phyloP scores from a whole-genome alignment of 352 stramenopile species.

The Phytophthora pini region DNA sequence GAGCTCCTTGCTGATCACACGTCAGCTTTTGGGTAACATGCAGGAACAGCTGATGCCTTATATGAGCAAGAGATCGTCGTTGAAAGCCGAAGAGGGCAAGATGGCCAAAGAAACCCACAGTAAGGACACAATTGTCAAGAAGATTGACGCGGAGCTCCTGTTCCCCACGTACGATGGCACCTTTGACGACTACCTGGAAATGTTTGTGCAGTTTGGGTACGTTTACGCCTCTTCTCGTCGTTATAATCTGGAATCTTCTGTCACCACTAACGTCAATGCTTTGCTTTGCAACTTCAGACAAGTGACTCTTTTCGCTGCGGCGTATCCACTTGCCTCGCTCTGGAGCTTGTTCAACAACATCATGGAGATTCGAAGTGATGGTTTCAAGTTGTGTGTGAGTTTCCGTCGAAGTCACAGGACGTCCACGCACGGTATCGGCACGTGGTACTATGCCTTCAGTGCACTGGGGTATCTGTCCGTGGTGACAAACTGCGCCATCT shows the following conservation, averaged over 20 bases:
- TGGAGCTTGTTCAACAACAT: conserved; percentile 95
- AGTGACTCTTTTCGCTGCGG: conserved; percentile 94
- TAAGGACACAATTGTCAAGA: conserved; percentile 58
- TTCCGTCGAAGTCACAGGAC: conserved; percentile 77
- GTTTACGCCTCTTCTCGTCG: conserved; percentile 20
- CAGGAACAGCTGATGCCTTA: conserved; percentile 85
- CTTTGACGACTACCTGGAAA: conserved; percentile 96
- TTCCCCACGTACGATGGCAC: conserved; percentile 86
- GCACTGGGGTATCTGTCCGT: conserved; percentile 92
- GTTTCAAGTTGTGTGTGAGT: conserved; percentile 93
- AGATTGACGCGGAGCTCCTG: conserved; percentile 82
- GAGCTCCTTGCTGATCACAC: conserved; percentile 84
- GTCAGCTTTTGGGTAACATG: conserved; percentile 81
- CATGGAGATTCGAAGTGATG: conserved; percentile 95
- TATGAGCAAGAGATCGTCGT: conserved; percentile 75
- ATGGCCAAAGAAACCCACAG: conserved; percentile 69
- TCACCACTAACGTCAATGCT: no score
- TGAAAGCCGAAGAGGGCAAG: conserved; percentile 85
- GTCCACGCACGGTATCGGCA: conserved; percentile 87
- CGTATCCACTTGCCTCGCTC: conserved; percentile 93
- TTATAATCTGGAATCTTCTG: not conserved
- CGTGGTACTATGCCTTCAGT: conserved; percentile 93
- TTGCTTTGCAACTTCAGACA: conserved; percentile 62
- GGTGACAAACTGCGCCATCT: conserved; percentile 95
- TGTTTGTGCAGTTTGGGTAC: conserved; percentile 93